phyloP scores from a whole-genome alignment of 2,329 filamentous ascomycete genomes.

The Byssochlamys sp. region DNA sequence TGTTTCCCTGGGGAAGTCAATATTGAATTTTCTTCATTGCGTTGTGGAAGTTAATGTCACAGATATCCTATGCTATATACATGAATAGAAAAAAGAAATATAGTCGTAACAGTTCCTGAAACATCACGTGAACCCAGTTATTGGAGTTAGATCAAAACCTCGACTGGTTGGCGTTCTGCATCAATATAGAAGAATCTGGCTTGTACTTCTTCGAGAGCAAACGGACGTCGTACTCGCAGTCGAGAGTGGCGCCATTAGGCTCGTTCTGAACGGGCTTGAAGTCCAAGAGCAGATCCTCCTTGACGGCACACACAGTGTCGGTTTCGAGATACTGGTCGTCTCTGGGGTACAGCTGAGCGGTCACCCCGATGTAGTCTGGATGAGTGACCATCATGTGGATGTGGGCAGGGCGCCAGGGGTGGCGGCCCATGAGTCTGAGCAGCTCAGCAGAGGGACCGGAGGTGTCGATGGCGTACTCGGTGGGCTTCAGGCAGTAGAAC shows the following conservation, averaged over 20 bases:
- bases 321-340: slow-evolving; percentile 50
- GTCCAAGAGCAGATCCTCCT: slow-evolving; percentile 51
- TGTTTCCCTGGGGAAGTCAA: too few species aligned
- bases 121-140: background rate
- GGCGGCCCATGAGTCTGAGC: slow-evolving; percentile 46
- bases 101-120: too few species aligned
- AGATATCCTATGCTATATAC: too few species aligned
- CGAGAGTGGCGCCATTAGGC: slow-evolving; percentile 44
- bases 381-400: slow-evolving; percentile 50
- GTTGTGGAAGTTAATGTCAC: too few species aligned
- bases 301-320: slow-evolving; percentile 54
- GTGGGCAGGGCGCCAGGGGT: slow-evolving; percentile 53
- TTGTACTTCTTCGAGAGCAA: background rate
- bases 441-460: slow-evolving; percentile 44
- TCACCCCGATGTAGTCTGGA: slow-evolving; percentile 47
- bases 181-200: background rate
- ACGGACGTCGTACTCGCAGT: slow-evolving; percentile 53
- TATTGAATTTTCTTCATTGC: too few species aligned
- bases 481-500: slow-evolving; percentile 68
- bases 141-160: background rate
- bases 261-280: slow-evolving; percentile 45
- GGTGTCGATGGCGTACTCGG: slow-evolving; percentile 60
- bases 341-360: slow-evolving; percentile 50
- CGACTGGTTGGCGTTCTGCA: background rate
- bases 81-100: too few species aligned